Conservation (phyloP, 73 alveolate genomes). For the Blepharisma japonicum region DNA sequence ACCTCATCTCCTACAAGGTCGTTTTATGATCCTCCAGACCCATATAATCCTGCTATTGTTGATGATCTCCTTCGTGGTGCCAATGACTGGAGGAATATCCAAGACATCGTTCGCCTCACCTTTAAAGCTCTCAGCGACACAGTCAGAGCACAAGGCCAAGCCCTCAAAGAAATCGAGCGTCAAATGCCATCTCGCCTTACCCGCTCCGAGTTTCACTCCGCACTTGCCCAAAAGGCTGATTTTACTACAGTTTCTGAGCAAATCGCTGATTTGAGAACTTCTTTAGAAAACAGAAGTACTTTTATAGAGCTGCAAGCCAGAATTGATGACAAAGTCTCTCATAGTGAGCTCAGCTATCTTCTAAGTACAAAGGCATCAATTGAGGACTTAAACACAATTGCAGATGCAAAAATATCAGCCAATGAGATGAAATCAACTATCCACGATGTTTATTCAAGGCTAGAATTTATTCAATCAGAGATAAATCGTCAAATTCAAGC, state of each 20-base stretch:
- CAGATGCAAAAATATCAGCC: background rate
- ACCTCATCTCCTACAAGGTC: slow-evolving; percentile 31
- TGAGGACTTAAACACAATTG: slow-evolving; percentile 27
- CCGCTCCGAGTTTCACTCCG: slow-evolving; percentile 33
- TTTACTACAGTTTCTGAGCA: slow-evolving; percentile 38
- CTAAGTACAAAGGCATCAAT: slow-evolving; percentile 30
- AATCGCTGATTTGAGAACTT: slow-evolving; percentile 50
- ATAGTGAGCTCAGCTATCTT: slow-evolving; percentile 33
- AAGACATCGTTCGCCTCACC: slow-evolving; percentile 48
- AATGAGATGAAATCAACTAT: slow-evolving; percentile 21
- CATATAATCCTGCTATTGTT: slow-evolving; percentile 36
- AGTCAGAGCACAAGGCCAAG: slow-evolving; percentile 40
- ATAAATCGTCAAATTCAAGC: slow-evolving; percentile 8
- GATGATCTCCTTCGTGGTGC: slow-evolving; percentile 36
- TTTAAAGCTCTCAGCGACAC: slow-evolving; percentile 37
- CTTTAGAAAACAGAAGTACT: slow-evolving; percentile 40
- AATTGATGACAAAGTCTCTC: slow-evolving; percentile 34
- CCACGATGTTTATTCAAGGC: background rate
- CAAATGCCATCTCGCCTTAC: slow-evolving; percentile 43
- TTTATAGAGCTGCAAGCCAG: slow-evolving; percentile 34
- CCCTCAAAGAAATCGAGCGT: slow-evolving; percentile 38
- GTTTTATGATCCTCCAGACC: slow-evolving; percentile 29
- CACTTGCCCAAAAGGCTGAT: slow-evolving; percentile 41
- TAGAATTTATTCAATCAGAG: slow-evolving; percentile 1
- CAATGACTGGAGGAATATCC: slow-evolving; percentile 49